Conservation (phyloP, 805 yeast species). For the Lipomyces lipofer region DNA sequence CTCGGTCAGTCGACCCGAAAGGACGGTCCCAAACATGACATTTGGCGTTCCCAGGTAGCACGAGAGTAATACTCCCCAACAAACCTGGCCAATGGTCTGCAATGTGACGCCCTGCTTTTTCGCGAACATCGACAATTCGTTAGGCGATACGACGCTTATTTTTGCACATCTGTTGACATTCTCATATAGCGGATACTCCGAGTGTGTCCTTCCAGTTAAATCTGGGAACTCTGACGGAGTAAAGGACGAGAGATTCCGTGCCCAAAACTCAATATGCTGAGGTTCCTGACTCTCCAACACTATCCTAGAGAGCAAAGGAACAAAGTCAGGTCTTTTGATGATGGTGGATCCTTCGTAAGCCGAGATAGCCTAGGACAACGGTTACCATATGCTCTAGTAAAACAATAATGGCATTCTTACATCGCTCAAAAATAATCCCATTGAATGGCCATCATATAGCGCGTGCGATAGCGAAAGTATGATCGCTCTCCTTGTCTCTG, state of each 20-base stretch:
- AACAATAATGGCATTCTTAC: not conserved
- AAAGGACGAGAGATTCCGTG: too few relatives aligned
- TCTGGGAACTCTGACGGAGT: too few relatives aligned
- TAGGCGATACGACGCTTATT: conserved; percentile 4
- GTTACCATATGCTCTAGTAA: not conserved
- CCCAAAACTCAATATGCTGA: too few relatives aligned
- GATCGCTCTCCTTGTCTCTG: conserved; percentile 1
- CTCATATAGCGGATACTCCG: too few relatives aligned
- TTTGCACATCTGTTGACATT: too few relatives aligned
- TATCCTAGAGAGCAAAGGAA: conserved; percentile 6
- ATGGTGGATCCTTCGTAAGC: not conserved
- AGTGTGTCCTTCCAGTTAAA: too few relatives aligned
- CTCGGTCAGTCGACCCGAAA: conserved; percentile 29
- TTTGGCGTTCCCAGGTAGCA: conserved; percentile 15
- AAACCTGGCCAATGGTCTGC: conserved; percentile 25
- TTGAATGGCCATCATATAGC: conserved; percentile 28
- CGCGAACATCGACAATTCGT: conserved; percentile 3
- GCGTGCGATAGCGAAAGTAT: conserved; percentile 22
- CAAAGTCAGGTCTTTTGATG: conserved; percentile 9
- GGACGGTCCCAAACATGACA: conserved; percentile 31
- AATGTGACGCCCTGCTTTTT: conserved; percentile 11
- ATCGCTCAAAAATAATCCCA: conserved; percentile 21
- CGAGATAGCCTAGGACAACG: not conserved
- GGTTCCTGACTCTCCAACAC: not conserved
- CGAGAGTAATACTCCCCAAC: conserved; percentile 26